Percentiles rank a stretch among this genome's conserved stretches.
Evolutionary conservation across 2,329 filamentous ascomycete species (phyloP).

Genomic region (Cytospora paraplurivora): DNA sequence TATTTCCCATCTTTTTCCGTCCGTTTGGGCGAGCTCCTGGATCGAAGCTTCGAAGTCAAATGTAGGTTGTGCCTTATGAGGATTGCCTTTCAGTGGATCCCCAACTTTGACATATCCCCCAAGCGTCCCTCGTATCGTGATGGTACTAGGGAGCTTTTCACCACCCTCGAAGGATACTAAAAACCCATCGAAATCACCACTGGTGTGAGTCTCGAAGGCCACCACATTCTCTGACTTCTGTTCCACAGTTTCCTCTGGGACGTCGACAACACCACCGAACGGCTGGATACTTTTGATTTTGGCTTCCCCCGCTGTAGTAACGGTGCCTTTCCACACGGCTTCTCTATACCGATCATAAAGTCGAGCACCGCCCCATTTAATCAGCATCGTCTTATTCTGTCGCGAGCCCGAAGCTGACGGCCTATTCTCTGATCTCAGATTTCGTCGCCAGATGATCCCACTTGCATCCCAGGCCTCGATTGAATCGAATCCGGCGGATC

Average conservation of each 20-base stretch:
- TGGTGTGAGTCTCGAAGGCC: conserved; percentile 34
- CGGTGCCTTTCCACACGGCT: conserved; percentile 38
- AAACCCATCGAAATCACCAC: conserved; percentile 38
- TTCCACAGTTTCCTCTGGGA: conserved; percentile 31
- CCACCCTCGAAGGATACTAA: conserved; percentile 25
- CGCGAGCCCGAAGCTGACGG: not conserved
- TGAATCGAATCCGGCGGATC: conserved; percentile 34
- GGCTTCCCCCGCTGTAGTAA: conserved; percentile 30
- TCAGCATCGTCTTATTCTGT: conserved; percentile 31
- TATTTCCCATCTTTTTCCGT: conserved; percentile 31
- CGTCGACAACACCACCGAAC: conserved; percentile 35
- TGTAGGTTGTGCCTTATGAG: conserved; percentile 35
- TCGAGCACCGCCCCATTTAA: conserved; percentile 38
- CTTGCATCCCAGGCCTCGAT: conserved; percentile 37
- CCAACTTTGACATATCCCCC: conserved; percentile 39
- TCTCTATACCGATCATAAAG: conserved; percentile 40
- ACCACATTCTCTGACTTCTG: conserved; percentile 28
- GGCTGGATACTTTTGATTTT: conserved; percentile 30
- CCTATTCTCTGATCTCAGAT: conserved; percentile 33
- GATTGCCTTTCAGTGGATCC: conserved; percentile 34
- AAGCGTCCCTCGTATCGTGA: conserved; percentile 33
- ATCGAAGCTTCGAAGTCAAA: conserved; percentile 29
- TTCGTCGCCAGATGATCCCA: conserved; percentile 33
- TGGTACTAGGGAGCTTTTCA: conserved; percentile 10
- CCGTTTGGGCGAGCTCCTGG: conserved; percentile 24